Percentiles rank a stretch among this genome's conserved stretches.
phyloP scores from a whole-genome alignment of 257 asterid genomes.

The Lycium barbarum region DNA sequence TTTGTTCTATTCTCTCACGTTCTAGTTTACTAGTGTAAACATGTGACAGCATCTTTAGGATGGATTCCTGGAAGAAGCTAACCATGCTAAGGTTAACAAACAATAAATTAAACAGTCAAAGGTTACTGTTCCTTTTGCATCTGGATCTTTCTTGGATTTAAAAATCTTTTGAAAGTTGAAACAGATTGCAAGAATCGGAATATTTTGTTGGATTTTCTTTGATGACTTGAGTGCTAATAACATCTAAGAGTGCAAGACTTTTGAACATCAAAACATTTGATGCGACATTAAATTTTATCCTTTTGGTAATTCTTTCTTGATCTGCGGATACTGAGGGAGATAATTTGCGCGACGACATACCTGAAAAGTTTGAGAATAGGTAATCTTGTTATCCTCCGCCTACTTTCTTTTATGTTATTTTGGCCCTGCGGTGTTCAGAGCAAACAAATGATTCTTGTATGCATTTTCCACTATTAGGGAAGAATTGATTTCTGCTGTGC shows the following conservation, averaged over 20 bases:
- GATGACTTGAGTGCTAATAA: neutral
- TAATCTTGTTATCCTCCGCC: neutral
- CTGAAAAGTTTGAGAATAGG: slow-evolving; percentile 74
- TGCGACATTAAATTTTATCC: neutral
- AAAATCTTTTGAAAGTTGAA: neutral
- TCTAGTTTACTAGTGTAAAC: neutral
- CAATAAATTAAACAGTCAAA: neutral
- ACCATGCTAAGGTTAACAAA: neutral
- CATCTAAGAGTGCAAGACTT: neutral
- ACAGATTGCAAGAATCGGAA: neutral
- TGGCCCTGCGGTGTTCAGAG: neutral
- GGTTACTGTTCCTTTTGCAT: neutral
- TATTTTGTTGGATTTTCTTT: neutral
- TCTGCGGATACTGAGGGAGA: too few relatives aligned
- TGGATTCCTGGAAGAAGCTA: neutral
- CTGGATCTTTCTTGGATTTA: neutral
- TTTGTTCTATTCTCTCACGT: neutral
- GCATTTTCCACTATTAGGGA: slow-evolving; percentile 52
- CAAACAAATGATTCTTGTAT: neutral
- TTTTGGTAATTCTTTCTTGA: too few relatives aligned
- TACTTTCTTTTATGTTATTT: neutral
- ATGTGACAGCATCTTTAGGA: neutral
- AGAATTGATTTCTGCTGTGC: slow-evolving; percentile 67
- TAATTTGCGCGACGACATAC: too few relatives aligned
- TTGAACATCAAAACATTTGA: neutral